Conservation (phyloP, 1,284 basidiomycete genomes). For the Thelephora terrestris region DNA sequence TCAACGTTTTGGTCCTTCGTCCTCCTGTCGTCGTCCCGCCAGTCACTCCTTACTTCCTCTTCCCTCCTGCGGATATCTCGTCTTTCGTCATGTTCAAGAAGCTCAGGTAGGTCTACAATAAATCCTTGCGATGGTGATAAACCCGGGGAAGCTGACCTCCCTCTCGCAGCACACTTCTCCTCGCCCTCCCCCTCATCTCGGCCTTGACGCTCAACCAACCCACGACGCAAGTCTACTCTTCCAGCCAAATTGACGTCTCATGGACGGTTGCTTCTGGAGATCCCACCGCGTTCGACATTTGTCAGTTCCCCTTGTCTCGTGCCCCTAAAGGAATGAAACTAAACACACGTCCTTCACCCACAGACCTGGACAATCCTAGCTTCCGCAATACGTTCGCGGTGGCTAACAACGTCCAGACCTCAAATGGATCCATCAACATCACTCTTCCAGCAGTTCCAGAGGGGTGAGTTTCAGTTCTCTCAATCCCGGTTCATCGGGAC, state of each 20-base stretch:
- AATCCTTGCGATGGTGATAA: not conserved
- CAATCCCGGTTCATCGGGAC: not conserved
- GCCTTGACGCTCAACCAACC: conserved; percentile 36
- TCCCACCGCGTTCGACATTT: conserved; percentile 26
- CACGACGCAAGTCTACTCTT: conserved; percentile 22
- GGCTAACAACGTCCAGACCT: conserved; percentile 44
- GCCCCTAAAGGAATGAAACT: not conserved
- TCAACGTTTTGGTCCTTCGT: conserved; percentile 1
- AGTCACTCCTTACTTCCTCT: conserved; percentile 5
- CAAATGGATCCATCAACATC: conserved; percentile 27
- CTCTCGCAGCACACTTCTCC: conserved; percentile 29
- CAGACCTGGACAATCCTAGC: conserved; percentile 31
- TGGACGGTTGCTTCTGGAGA: conserved; percentile 38
- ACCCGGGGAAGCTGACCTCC: not conserved
- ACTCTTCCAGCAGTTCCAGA: conserved; percentile 39
- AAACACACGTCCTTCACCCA: not conserved
- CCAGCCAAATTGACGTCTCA: conserved; percentile 29
- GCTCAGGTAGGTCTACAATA: conserved; percentile 20
- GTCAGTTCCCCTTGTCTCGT: not conserved
- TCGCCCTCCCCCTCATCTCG: conserved; percentile 38
- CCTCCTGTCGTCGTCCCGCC: conserved; percentile 4
- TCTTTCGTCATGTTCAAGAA: conserved; percentile 27
- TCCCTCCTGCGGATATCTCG: conserved; percentile 10
- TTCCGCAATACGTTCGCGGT: conserved; percentile 51
- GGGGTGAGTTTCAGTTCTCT: conserved; percentile 29